Percentiles rank a stretch among this genome's conserved stretches.
Evolutionary conservation across 2,329 filamentous ascomycete species (phyloP).

Genomic region (Nannizziopsis barbatae): DNA sequence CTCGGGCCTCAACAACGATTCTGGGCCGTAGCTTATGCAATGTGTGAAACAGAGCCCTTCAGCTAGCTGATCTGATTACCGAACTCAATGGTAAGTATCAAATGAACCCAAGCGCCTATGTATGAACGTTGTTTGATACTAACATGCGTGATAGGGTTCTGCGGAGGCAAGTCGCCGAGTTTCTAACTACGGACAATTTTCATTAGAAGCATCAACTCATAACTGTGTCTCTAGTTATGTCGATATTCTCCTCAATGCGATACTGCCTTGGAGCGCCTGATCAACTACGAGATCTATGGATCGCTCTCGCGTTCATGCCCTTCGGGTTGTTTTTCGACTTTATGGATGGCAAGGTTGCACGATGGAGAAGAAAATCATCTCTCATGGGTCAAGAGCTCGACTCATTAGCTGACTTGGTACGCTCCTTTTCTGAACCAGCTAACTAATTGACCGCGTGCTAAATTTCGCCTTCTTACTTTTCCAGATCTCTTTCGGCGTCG

Average conservation of each 20-base stretch:
- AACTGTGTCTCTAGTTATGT: conserved; percentile 55
- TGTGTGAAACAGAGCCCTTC: conserved; percentile 31
- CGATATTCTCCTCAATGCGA: conserved; percentile 85
- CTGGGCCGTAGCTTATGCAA: conserved; percentile 2
- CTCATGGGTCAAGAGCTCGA: conserved; percentile 97
- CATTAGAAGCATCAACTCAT: conserved; percentile 1
- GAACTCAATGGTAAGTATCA: conserved; percentile 37
- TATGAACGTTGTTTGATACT: conserved; percentile 2
- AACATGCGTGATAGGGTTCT: conserved; percentile 31
- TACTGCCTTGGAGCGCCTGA: conserved; percentile 69
- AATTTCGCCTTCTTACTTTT: not conserved
- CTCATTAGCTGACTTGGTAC: conserved; percentile 85
- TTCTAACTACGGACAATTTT: not conserved
- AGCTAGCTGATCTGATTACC: conserved; percentile 42
- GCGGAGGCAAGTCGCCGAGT: conserved; percentile 33
- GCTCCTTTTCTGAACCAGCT: conserved; percentile 20
- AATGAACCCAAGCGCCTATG: not conserved
- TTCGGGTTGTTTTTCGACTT: conserved; percentile 96
- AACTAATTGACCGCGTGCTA: not conserved
- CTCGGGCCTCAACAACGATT: not conserved
- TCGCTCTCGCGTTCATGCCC: conserved; percentile 75
- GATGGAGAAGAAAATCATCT: conserved; percentile 93
- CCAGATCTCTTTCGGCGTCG: conserved; percentile 89
- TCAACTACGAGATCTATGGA: conserved; percentile 60
- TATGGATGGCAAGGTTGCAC: conserved; percentile 90